A percentile compares a stretch with the other conserved stretches of the same genome.
Evolutionary conservation across 202 grass and related monocot species (phyloP).

Genomic region (Saccharum hybrid): DNA sequence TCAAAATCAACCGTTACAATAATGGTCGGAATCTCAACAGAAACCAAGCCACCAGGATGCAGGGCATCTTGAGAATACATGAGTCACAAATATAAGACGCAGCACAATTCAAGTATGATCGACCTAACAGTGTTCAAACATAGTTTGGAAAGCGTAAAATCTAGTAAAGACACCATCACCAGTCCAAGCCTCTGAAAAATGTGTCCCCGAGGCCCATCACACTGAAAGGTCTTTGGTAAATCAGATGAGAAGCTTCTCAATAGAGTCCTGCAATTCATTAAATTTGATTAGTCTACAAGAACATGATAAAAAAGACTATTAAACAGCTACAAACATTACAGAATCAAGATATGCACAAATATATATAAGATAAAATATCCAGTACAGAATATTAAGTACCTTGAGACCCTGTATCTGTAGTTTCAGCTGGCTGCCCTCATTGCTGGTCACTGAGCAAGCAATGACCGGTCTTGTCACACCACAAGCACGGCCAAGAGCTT

Average conservation of each 20-base stretch:
- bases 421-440: constrained; percentile 84
- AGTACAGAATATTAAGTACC: constrained; percentile 43
- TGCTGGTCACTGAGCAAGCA: constrained; percentile 89
- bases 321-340: neutral
- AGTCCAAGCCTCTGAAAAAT: constrained; percentile 80
- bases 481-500: constrained; percentile 90
- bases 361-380: neutral
- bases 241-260: constrained; percentile 80
- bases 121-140: constrained; percentile 45
- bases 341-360: neutral
- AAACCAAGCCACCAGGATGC: constrained; percentile 37
- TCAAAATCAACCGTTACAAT: constrained; percentile 32
- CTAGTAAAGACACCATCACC: constrained; percentile 58
- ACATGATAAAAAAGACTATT: neutral
- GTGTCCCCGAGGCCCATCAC: constrained; percentile 62
- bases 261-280: constrained; percentile 52
- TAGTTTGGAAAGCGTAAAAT: constrained; percentile 36
- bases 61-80: constrained; percentile 48
- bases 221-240: constrained; percentile 60
- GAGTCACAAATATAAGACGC: constrained; percentile 29
- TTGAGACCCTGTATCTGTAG: constrained; percentile 77
- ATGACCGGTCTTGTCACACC: constrained; percentile 90
- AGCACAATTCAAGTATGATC: constrained; percentile 16
- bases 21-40: neutral
- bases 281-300: neutral